Evolutionary conservation across 192 early-diverging fungal genomes (phyloP).

Genomic region (Linnemannia hyalina): DNA sequence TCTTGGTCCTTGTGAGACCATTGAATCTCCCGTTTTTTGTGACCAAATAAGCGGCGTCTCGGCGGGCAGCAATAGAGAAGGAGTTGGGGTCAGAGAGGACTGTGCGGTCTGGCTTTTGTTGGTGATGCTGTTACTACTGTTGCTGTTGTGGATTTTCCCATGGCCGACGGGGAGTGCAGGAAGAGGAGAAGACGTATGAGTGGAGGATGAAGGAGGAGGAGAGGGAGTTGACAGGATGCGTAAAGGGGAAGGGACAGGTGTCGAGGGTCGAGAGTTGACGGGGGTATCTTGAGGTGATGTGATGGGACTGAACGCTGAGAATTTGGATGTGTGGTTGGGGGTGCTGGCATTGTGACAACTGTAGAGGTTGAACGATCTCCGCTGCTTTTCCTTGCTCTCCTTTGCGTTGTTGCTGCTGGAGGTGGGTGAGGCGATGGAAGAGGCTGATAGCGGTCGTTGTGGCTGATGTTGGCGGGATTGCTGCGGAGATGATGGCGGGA

Average conservation of each 20-base stretch:
- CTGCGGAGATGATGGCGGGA: constrained; percentile 18
- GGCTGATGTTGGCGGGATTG: constrained; percentile 3
- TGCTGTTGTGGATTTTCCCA: constrained; percentile 17
- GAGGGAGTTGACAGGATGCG: constrained; percentile 19
- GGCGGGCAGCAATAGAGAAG: constrained; percentile 27
- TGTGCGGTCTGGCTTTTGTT: constrained; percentile 14
- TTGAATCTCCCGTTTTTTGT: background rate
- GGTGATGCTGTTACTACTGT: background rate
- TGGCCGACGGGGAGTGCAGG: background rate
- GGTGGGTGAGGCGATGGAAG: background rate
- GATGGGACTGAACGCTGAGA: constrained; percentile 21
- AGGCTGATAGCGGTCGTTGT: constrained; percentile 23
- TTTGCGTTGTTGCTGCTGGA: constrained; percentile 11
- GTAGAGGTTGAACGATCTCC: constrained; percentile 43
- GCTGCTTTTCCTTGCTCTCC: constrained; percentile 14
- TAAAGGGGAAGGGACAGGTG: constrained; percentile 32
- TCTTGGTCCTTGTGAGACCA: constrained; percentile 9
- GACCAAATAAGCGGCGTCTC: constrained; percentile 37
- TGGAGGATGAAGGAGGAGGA: too few species aligned
- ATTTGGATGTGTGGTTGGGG: constrained; percentile 34
- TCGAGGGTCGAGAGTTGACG: constrained; percentile 39
- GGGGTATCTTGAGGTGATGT: constrained; percentile 41
- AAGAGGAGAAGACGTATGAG: background rate
- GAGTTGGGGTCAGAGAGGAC: background rate
- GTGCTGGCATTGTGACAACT: constrained; percentile 33